These are phyloP conservation scores for Capsella bursapastoris DNA, from an alignment of 345 rosid species.

Conservation along the genomic window DNA sequence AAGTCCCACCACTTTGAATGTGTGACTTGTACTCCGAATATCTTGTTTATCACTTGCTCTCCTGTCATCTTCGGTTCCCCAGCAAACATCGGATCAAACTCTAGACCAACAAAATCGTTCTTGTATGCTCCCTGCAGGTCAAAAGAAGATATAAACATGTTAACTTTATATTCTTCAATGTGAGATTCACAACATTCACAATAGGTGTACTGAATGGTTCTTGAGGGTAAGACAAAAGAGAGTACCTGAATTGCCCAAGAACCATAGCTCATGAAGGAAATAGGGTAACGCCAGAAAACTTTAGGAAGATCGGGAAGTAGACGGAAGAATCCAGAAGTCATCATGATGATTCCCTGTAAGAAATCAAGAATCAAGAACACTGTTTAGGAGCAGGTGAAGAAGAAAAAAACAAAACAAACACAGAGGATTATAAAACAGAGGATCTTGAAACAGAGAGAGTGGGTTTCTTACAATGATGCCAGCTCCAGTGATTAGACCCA, in stretches of 20 bases:
- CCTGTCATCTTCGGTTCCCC: constrained; percentile 68
- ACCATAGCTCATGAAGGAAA: constrained; percentile 70
- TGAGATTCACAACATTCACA: too few species aligned
- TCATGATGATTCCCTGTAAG: constrained; percentile 76
- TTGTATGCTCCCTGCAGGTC: constrained; percentile 76
- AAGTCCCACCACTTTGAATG: constrained; percentile 97
- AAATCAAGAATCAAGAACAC: constrained; percentile 17
- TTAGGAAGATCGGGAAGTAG: constrained; percentile 77
- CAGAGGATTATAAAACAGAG: background rate
- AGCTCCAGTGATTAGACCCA: constrained; percentile 76
- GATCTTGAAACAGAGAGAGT: constrained; percentile 18
- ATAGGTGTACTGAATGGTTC: background rate
- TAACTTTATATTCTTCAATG: background rate
- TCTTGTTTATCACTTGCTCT: constrained; percentile 54
- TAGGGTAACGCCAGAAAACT: constrained; percentile 80
- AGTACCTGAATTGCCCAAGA: constrained; percentile 87
- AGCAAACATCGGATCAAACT: constrained; percentile 68
- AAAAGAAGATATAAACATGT: background rate
- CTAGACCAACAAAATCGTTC: constrained; percentile 82
- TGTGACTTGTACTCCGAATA: constrained; percentile 59
- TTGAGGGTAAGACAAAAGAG: background rate
- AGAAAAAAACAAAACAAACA: background rate
- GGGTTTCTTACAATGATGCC: constrained; percentile 68
- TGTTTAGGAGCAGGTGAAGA: background rate
- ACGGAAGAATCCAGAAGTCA: constrained; percentile 90